Evolutionary conservation across 225 moss, liverwort and hornwort genomes (phyloP).

Genomic region (Anthoceros angustus): DNA sequence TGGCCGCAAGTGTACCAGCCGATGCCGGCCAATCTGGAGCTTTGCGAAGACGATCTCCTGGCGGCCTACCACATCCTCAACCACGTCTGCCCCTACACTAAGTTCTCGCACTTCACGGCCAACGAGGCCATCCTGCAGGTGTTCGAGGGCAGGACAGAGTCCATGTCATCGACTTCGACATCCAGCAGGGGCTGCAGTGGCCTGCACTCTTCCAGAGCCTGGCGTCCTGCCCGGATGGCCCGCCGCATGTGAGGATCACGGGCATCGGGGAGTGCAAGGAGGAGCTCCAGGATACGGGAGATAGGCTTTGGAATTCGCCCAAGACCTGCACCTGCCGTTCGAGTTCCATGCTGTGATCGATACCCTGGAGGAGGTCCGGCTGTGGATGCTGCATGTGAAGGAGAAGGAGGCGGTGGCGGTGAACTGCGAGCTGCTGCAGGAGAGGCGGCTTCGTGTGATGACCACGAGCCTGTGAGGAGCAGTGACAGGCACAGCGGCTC

Average conservation of each 20-base stretch:
- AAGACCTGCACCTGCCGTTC: constrained; percentile 70
- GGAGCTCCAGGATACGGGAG: constrained; percentile 88
- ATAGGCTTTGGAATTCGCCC: constrained; percentile 78
- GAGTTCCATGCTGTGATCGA: constrained; percentile 86
- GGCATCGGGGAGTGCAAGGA: constrained; percentile 94
- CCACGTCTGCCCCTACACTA: constrained; percentile 78
- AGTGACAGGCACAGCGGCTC: constrained; percentile 4
- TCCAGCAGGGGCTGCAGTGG: constrained; percentile 98
- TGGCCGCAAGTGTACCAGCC: constrained; percentile 96
- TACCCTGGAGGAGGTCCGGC: constrained; percentile 76
- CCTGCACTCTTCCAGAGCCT: constrained; percentile 85
- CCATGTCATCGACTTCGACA: constrained; percentile 90
- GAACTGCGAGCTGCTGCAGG: constrained; percentile 30
- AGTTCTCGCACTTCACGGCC: constrained; percentile 86
- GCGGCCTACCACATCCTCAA: constrained; percentile 83
- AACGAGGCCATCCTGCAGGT: constrained; percentile 83
- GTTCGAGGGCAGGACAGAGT: constrained; percentile 61
- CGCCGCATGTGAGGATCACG: constrained; percentile 85
- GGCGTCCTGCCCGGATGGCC: constrained; percentile 52
- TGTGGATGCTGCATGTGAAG: constrained; percentile 99
- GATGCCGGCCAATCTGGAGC: constrained; percentile 47
- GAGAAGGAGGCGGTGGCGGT: constrained; percentile 87
- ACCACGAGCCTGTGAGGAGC: not conserved
- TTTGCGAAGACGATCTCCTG: constrained; percentile 73
- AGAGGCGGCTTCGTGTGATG: not conserved